Evolutionary conservation across 176 grass and related monocot species (phyloP).

Genomic region (Guadua angustifolia): DNA sequence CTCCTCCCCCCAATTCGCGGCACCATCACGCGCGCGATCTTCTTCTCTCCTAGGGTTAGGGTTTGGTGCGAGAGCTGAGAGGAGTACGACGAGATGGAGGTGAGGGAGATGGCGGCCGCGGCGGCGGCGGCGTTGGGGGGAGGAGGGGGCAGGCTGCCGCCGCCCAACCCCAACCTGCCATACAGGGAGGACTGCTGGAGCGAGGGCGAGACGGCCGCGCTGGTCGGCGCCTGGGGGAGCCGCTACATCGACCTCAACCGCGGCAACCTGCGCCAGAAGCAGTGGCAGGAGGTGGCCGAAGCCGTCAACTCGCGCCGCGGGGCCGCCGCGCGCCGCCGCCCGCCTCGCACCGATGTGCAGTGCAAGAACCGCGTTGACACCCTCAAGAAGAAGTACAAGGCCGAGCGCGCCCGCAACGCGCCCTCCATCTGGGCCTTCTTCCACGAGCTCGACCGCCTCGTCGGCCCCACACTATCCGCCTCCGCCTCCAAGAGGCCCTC

Average conservation of each 20-base stretch:
- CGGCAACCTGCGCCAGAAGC: constrained; percentile 97
- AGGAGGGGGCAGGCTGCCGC: constrained; percentile 50
- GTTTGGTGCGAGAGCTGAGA: constrained; percentile 45
- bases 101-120: constrained; percentile 49
- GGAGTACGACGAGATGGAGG: constrained; percentile 33
- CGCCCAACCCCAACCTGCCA: constrained; percentile 76
- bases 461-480: constrained; percentile 58
- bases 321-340: constrained; percentile 61
- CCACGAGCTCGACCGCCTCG: constrained; percentile 72
- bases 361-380: constrained; percentile 99
- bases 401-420: constrained; percentile 59
- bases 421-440: constrained; percentile 77
- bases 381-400: constrained; percentile 99
- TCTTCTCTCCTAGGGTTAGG: constrained; percentile 30
- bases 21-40: constrained; percentile 14
- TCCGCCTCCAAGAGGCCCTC: constrained; percentile 44
- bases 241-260: constrained; percentile 88
- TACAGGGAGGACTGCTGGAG: constrained; percentile 99
- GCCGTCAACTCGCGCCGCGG: constrained; percentile 79
- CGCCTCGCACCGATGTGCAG: constrained; percentile 91
- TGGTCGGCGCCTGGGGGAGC: constrained; percentile 86
- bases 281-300: constrained; percentile 91
- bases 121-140: constrained; percentile 40
- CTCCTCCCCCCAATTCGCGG: constrained; percentile 23
- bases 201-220: constrained; percentile 88